A percentile compares a stretch with the other conserved stretches of the same genome.
Conservation (phyloP, 2,329 filamentous ascomycete genomes). For the Neurospora crassa region DNA sequence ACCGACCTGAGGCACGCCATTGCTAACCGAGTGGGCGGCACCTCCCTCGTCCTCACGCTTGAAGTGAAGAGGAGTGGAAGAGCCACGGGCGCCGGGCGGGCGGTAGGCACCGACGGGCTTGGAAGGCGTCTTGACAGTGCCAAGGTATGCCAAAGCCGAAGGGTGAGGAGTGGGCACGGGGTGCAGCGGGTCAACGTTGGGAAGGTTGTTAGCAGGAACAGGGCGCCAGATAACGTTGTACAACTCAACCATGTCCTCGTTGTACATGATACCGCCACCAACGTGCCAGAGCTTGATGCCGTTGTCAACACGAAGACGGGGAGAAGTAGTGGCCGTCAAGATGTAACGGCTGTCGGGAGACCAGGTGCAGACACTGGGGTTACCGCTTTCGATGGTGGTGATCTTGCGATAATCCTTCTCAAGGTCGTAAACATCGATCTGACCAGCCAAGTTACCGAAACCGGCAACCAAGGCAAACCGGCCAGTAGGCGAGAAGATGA, state of each 20-base stretch:
- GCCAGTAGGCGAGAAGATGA: conserved; percentile 86
- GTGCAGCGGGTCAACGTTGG: conserved; percentile 59
- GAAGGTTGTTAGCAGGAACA: conserved; percentile 49
- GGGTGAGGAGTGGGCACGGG: conserved; percentile 69
- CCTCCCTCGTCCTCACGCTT: conserved; percentile 97
- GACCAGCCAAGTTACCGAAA: conserved; percentile 93
- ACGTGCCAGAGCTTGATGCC: conserved; percentile 94
- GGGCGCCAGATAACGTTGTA: conserved; percentile 89
- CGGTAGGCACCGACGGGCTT: conserved; percentile 97
- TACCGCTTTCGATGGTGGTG: conserved; percentile 87
- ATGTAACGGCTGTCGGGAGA: conserved; percentile 93
- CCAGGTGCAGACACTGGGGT: conserved; percentile 95
- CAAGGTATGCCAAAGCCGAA: conserved; percentile 74
- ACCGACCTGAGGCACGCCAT: conserved; percentile 60
- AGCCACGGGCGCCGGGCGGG: conserved; percentile 84
- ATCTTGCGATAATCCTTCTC: conserved; percentile 91
- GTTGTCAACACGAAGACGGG: conserved; percentile 91
- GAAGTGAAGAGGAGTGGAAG: conserved; percentile 83
- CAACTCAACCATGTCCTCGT: conserved; percentile 87
- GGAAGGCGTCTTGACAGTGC: conserved; percentile 83
- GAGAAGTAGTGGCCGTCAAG: conserved; percentile 94
- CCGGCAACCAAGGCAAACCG: conserved; percentile 90
- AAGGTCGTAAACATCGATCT: conserved; percentile 96
- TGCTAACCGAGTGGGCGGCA: conserved; percentile 68
- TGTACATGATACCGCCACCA: conserved; percentile 81